These are phyloP conservation scores for Leptographium procerum DNA, from an alignment of 2,329 filamentous ascomycete species.

Conservation along the genomic window DNA sequence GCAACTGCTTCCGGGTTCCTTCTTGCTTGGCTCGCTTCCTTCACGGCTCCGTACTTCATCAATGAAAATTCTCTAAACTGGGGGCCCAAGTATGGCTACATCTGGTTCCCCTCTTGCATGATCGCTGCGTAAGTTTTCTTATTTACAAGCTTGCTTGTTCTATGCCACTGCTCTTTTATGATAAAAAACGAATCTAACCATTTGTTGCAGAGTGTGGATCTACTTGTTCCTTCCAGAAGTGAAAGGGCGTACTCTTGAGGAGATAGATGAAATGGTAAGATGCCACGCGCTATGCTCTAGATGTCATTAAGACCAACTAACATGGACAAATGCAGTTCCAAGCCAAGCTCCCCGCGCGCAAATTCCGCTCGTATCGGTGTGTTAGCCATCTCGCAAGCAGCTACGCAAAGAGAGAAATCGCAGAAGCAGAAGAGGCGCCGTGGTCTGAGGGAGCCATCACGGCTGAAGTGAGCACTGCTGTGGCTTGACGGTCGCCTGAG, in stretches of 20 bases:
- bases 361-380: constrained; percentile 27
- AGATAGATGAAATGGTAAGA: constrained; percentile 42
- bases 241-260: constrained; percentile 39
- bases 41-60: constrained; percentile 50
- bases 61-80: constrained; percentile 41
- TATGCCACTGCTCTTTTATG: too few relatives aligned
- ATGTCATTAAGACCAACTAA: constrained; percentile 7
- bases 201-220: constrained; percentile 20
- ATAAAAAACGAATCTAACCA: not conserved
- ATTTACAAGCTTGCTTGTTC: too few relatives aligned
- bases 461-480: constrained; percentile 8
- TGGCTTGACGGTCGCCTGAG: constrained; percentile 3
- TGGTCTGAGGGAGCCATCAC: not conserved
- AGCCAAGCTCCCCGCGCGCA: constrained; percentile 26
- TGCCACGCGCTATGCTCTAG: not conserved
- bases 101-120: constrained; percentile 33
- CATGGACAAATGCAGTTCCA: constrained; percentile 17
- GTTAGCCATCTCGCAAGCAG: constrained; percentile 7
- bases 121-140: constrained; percentile 18
- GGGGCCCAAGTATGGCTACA: constrained; percentile 47
- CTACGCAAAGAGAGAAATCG: constrained; percentile 8
- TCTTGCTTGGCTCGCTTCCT: constrained; percentile 44
- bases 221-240: constrained; percentile 42
- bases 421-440: constrained; percentile 6
- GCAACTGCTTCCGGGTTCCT: constrained; percentile 43